Evolutionary conservation across 495 filamentous ascomycete species (phyloP).

Genomic region (Cairneyella variabilis): DNA sequence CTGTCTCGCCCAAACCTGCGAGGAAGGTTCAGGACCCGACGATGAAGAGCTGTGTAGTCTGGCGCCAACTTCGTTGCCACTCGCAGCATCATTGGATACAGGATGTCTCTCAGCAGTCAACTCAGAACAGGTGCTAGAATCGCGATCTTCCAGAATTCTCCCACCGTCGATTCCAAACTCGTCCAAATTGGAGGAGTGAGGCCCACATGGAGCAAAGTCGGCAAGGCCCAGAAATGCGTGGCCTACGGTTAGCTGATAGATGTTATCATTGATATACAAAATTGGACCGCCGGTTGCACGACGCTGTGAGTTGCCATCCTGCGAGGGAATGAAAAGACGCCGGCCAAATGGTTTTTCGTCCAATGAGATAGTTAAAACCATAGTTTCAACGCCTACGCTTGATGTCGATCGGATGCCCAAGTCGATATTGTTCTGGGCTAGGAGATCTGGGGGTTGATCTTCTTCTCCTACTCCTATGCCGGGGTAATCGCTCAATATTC

Average conservation of each 20-base stretch:
- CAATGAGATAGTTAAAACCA: neutral
- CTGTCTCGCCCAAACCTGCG: neutral
- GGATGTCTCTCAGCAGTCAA: too few relatives aligned
- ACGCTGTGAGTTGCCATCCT: neutral
- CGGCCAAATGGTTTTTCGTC: slow-evolving; percentile 9
- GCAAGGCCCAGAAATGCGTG: slow-evolving; percentile 1
- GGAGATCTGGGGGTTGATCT: neutral
- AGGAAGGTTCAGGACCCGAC: neutral
- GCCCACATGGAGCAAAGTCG: neutral
- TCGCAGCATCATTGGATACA: too few relatives aligned
- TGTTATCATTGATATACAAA: slow-evolving; percentile 2
- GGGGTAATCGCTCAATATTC: slow-evolving; percentile 5
- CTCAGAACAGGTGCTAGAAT: slow-evolving; percentile 2
- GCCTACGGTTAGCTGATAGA: slow-evolving; percentile 12
- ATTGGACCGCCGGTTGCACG: slow-evolving; percentile 6
- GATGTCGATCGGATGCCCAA: neutral
- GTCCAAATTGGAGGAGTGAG: too few relatives aligned
- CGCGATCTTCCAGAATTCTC: neutral
- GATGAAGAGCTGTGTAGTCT: neutral
- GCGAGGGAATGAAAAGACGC: slow-evolving; percentile 8
- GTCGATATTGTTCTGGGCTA: slow-evolving; percentile 4
- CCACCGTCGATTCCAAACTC: too few relatives aligned
- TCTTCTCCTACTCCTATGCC: slow-evolving; percentile 5
- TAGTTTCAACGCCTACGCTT: neutral
- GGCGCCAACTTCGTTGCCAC: neutral